These are phyloP conservation scores for Inga leiocalycina DNA, from an alignment of 306 rosid genomes.

Conservation along the genomic window DNA sequence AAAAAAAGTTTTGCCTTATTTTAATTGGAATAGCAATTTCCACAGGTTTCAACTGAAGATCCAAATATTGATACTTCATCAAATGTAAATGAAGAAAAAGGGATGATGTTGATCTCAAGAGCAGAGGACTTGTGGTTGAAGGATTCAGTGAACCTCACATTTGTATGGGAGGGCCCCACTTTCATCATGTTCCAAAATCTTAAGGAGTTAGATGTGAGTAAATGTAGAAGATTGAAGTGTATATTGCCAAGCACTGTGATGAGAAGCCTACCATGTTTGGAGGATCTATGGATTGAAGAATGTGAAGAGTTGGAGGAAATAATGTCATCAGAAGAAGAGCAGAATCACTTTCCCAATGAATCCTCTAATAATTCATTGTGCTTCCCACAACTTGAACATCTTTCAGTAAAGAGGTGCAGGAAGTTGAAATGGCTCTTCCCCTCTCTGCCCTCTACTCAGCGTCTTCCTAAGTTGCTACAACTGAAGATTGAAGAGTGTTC, in stretches of 20 bases:
- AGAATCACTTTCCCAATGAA: not conserved
- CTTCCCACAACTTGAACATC: not conserved
- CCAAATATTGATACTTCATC: not conserved
- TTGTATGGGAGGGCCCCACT: not conserved
- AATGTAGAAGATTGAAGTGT: not conserved
- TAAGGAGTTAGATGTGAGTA: accelerated
- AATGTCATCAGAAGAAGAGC: not conserved
- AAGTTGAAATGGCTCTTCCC: not conserved
- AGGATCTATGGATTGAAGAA: accelerated
- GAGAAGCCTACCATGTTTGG: not conserved
- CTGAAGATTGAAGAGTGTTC: not conserved
- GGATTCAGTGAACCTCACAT: not conserved
- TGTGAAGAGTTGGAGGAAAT: not conserved
- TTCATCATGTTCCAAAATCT: not conserved
- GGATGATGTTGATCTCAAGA: not conserved
- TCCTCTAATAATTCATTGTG: not conserved
- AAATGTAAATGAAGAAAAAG: not conserved
- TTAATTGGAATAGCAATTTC: too few species aligned
- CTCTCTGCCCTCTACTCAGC: not conserved
- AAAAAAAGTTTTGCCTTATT: not conserved
- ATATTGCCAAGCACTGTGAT: not conserved
- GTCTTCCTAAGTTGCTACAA: accelerated
- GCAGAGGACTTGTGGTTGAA: accelerated
- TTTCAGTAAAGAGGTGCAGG: accelerated
- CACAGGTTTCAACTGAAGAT: not conserved